A percentile compares a stretch with the other conserved stretches of the same genome.
These are phyloP conservation scores for Pseudofabraea citricarpa DNA, from an alignment of 2,329 filamentous ascomycete species.

Conservation along the genomic window DNA sequence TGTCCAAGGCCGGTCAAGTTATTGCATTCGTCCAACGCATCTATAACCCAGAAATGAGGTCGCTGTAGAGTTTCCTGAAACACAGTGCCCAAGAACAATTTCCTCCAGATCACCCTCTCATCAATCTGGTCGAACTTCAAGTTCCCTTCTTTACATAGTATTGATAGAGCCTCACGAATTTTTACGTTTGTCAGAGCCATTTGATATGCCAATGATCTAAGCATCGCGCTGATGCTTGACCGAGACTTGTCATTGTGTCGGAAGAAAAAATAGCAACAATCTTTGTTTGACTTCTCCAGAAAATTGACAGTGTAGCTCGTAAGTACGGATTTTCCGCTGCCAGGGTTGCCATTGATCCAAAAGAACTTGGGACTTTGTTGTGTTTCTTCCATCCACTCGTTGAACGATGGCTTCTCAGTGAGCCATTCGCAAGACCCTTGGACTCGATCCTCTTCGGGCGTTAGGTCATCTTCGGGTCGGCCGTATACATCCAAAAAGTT, in stretches of 20 bases:
- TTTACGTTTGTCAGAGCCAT: conserved; percentile 23
- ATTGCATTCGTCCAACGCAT: conserved; percentile 30
- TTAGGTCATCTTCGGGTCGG: conserved; percentile 16
- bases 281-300: conserved; percentile 8
- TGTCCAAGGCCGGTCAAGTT: conserved; percentile 14
- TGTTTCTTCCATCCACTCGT: conserved; percentile 13
- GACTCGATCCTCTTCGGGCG: conserved; percentile 5
- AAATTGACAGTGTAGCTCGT: conserved; percentile 23
- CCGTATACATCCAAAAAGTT: conserved; percentile 10
- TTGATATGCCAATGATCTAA: conserved; percentile 30
- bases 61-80: conserved; percentile 11
- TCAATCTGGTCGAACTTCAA: conserved; percentile 17
- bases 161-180: conserved; percentile 12
- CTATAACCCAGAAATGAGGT: conserved; percentile 29
- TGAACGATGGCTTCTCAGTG: conserved; percentile 4
- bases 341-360: conserved; percentile 30
- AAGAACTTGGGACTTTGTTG: conserved; percentile 8
- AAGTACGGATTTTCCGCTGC: conserved; percentile 29
- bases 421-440: conserved; percentile 23
- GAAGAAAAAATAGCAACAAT: conserved; percentile 32
- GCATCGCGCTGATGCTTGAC: conserved; percentile 18
- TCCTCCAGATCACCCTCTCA: conserved; percentile 22
- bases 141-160: conserved; percentile 16
- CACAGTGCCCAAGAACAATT: conserved; percentile 23
- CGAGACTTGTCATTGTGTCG: conserved; percentile 24